phyloP scores from a whole-genome alignment of 495 filamentous ascomycete genomes.

The Talaromyces wortmannii region DNA sequence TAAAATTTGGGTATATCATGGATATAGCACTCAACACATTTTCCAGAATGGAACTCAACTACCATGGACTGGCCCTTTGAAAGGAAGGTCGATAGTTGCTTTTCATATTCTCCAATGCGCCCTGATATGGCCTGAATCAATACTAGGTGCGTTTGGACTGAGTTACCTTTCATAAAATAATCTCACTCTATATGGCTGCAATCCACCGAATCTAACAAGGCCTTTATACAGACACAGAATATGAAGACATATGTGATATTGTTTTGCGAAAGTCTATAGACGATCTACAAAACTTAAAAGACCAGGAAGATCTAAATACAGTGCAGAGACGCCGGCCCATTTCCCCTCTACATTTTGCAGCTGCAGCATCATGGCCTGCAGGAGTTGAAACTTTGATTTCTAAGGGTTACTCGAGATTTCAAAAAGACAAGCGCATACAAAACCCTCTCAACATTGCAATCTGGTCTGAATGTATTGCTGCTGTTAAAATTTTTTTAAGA shows the following conservation, averaged over 20 bases:
- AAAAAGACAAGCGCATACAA: neutral
- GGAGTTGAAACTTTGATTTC: neutral
- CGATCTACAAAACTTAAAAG: neutral
- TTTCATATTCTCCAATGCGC: neutral
- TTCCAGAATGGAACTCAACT: neutral
- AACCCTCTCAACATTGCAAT: neutral
- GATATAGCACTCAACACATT: neutral
- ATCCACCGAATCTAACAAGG: neutral
- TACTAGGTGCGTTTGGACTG: neutral
- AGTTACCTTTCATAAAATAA: neutral
- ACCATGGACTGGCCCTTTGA: neutral
- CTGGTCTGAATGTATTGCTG: neutral
- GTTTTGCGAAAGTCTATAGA: neutral
- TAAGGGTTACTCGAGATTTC: neutral
- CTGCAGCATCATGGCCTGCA: neutral
- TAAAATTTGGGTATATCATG: neutral
- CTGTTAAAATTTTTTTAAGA: neutral
- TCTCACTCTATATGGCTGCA: neutral
- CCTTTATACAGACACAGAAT: neutral
- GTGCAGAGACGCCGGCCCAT: neutral
- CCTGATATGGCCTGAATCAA: neutral
- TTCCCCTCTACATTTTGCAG: neutral
- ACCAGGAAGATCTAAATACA: neutral
- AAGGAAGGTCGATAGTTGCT: neutral
- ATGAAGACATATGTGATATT: neutral